These are phyloP conservation scores for Myriosclerotinia curreyana DNA, from an alignment of 2,329 filamentous ascomycete species.

Conservation along the genomic window DNA sequence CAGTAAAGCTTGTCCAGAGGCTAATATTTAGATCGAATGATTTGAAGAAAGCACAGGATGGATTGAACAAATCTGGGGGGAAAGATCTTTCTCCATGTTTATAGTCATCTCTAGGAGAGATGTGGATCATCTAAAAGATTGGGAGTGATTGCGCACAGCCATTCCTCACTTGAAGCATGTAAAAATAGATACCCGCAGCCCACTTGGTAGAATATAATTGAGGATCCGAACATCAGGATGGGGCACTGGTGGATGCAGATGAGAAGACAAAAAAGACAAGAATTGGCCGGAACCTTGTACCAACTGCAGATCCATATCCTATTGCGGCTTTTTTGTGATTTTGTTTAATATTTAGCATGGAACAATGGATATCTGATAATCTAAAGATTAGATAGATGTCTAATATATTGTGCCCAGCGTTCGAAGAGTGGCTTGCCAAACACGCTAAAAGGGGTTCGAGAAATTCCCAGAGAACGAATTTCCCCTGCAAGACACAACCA, in stretches of 20 bases:
- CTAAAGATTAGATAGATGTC: conserved; percentile 14
- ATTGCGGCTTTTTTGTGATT: not conserved
- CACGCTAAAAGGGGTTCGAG: conserved; percentile 15
- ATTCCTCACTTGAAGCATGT: conserved; percentile 14
- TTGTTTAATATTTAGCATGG: conserved; percentile 4
- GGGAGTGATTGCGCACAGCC: conserved; percentile 10
- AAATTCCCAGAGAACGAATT: not conserved
- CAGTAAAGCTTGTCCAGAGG: not conserved
- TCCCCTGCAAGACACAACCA: conserved; percentile 5
- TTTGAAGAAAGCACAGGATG: not conserved
- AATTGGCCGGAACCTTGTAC: conserved; percentile 10
- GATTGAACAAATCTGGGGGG: not conserved
- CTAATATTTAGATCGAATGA: not conserved
- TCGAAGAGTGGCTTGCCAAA: conserved; percentile 2
- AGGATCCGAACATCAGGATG: not conserved
- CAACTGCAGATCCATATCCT: conserved; percentile 7
- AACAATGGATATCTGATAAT: conserved; percentile 4
- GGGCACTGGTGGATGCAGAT: not conserved
- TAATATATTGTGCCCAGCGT: conserved; percentile 3
- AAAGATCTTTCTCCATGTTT: conserved; percentile 11
- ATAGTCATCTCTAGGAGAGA: conserved; percentile 3
- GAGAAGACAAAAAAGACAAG: conserved; percentile 5
- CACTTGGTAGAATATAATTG: conserved; percentile 7
- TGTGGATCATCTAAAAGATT: conserved; percentile 8
- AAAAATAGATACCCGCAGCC: not conserved